Evolutionary conservation across 805 yeast species (phyloP).

Genomic region (Teunomyces gatunensis): DNA sequence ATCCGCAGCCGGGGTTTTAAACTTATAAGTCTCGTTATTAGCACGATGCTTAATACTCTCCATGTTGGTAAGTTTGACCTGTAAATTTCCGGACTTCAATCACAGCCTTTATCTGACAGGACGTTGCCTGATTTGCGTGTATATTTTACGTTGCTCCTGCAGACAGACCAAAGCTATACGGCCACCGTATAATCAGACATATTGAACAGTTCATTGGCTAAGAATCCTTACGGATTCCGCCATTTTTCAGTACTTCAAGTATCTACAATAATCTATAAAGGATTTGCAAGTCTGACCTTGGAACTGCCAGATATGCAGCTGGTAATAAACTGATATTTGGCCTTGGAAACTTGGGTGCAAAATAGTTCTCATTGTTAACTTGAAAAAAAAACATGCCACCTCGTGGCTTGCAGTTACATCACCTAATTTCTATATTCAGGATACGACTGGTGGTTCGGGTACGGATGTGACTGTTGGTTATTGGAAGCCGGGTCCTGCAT

Average conservation of each 20-base stretch:
- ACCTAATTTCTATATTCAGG: not conserved
- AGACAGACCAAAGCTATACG: not conserved
- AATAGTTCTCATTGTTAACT: not conserved
- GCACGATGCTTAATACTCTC: slow-evolving; percentile 25
- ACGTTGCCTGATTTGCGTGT: slow-evolving; percentile 2
- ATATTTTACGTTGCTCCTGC: not conserved
- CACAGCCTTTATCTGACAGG: not conserved
- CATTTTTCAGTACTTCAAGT: too few relatives aligned
- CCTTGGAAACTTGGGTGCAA: not conserved
- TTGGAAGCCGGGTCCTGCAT: not conserved
- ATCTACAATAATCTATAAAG: too few relatives aligned
- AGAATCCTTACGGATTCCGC: too few relatives aligned
- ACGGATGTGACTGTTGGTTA: not conserved
- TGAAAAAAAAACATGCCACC: not conserved
- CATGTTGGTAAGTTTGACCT: slow-evolving; percentile 8
- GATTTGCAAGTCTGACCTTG: too few relatives aligned
- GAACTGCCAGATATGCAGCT: too few relatives aligned
- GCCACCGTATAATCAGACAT: not conserved
- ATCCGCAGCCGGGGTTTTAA: slow-evolving; percentile 41
- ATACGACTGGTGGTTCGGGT: slow-evolving; percentile 1
- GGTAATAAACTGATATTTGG: not conserved
- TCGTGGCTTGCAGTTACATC: not conserved
- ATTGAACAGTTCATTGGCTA: not conserved
- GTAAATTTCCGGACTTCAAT: not conserved
- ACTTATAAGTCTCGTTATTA: slow-evolving; percentile 27